Base-by-base conservation (phyloP, 2,329 filamentous ascomycete species). In the Claviceps maximensis region DNA sequence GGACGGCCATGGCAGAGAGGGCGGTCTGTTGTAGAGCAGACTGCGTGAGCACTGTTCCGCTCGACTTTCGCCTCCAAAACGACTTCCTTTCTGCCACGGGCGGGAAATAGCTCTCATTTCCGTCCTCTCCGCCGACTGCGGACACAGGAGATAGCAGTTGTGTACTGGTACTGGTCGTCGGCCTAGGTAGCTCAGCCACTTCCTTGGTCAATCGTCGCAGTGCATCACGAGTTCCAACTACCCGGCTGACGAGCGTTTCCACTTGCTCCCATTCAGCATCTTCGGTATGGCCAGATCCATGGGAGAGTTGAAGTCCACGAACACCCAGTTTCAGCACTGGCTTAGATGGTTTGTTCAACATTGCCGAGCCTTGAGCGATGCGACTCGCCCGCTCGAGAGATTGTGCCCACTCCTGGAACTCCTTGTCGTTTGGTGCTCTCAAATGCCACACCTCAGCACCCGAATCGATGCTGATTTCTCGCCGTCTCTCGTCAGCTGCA, bases 381-480 rank as follows among this genome's bases (percentile, higher is more conserved):
- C 84, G 79, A 57, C 88, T 87, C 4, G 91, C 90, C 58, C 80
- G 84, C 67, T 96, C 89, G 50, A 98, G 72, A 0, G 90, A 91
- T 47, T 79, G 77, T 48, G 85, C 89, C 93, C 93, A 98, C 19
- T 86, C 84, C 47, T 80, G 77, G 64, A 96, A 98, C 57, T 97
- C 91, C 58, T 85, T 86, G 49, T 82, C 79, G 60, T 87, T 95
- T 49, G 79, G 80, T 3, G 93, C 89, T 61, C 84, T 84, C 31
- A 98, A 74, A 70, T 97, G 93, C 93, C 93, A 98, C 27, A 98
- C 83, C 68, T 98, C 93, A 2, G 93, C 90, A 1, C 93, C 93
- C 0, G 93, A 97, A 66, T 98, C 93, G 54, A 98, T 93, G 44
- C 86, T 95, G 51, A 98, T 95, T 67, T 97, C 91, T 58, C 89